Percentiles rank a stretch among this genome's conserved stretches.
phyloP scores from a whole-genome alignment of 768 basidiomycete genomes.

The Hygrophoropsis aurantiaca region DNA sequence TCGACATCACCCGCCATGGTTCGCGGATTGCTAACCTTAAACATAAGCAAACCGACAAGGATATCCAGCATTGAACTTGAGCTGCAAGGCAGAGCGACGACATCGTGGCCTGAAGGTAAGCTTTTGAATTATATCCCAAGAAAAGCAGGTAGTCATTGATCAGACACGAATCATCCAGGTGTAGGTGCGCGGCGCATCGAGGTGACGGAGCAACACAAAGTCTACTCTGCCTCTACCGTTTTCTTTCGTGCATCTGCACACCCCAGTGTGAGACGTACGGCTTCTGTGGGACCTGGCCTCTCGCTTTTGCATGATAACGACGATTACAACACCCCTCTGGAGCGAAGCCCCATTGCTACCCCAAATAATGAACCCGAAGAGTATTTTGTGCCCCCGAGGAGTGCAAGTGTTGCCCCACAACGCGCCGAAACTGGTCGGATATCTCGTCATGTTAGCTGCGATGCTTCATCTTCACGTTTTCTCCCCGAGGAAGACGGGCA shows the following conservation, averaged over 20 bases:
- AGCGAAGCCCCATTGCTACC: neutral
- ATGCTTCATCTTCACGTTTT: conserved; percentile 9
- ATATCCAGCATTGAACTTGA: conserved; percentile 85
- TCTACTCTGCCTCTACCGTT: conserved; percentile 68
- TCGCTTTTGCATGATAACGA: conserved; percentile 8
- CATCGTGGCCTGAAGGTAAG: conserved; percentile 86
- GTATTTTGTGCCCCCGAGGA: conserved; percentile 1
- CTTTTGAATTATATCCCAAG: conserved; percentile 8
- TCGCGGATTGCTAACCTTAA: conserved; percentile 64
- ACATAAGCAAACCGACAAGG: conserved; percentile 73
- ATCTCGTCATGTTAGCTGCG: conserved; percentile 10
- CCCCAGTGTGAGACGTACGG: conserved; percentile 24
- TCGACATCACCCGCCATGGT: conserved; percentile 60
- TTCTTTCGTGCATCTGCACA: conserved; percentile 66
- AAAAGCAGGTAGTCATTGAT: conserved; percentile 1
- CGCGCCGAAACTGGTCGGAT: conserved; percentile 1
- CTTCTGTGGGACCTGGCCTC: conserved; percentile 22
- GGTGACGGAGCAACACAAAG: conserved; percentile 71
- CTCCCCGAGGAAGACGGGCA: conserved; percentile 18
- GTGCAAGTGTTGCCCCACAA: conserved; percentile 11
- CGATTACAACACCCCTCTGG: neutral
- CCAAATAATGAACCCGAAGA: neutral
- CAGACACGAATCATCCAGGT: conserved; percentile 27
- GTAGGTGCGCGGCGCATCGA: conserved; percentile 75
- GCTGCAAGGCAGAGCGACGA: conserved; percentile 68